Evolutionary conservation across 768 basidiomycete genomes (phyloP).

Genomic region (Candolleomyces eurysporus): DNA sequence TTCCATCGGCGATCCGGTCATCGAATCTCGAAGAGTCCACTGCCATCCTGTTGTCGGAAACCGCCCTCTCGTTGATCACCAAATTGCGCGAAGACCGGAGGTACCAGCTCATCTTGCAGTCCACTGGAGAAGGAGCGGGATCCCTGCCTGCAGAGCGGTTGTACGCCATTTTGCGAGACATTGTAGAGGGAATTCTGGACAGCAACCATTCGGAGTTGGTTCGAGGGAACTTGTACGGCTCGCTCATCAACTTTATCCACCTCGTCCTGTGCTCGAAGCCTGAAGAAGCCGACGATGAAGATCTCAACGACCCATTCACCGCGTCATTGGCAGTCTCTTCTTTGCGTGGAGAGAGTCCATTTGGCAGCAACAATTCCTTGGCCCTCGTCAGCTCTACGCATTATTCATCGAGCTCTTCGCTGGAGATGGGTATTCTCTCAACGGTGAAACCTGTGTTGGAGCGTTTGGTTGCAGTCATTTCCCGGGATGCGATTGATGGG

Average conservation of each 20-base stretch:
- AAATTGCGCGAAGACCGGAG: slow-evolving; percentile 84
- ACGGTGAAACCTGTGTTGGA: slow-evolving; percentile 71
- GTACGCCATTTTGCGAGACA: slow-evolving; percentile 65
- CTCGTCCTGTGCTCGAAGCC: slow-evolving; percentile 48
- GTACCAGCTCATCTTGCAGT: slow-evolving; percentile 65
- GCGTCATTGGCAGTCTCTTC: slow-evolving; percentile 38
- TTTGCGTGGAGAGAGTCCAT: slow-evolving; percentile 36
- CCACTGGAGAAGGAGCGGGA: slow-evolving; percentile 59
- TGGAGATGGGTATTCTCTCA: slow-evolving; percentile 62
- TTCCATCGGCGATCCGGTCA: slow-evolving; percentile 68
- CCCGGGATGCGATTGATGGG: slow-evolving; percentile 92
- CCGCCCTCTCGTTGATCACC: slow-evolving; percentile 77
- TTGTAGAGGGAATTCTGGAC: slow-evolving; percentile 74
- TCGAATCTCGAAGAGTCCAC: slow-evolving; percentile 67
- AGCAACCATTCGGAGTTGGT: slow-evolving; percentile 81
- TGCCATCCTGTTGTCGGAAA: slow-evolving; percentile 81
- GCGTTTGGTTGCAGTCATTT: slow-evolving; percentile 65
- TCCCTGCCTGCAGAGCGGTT: slow-evolving; percentile 80
- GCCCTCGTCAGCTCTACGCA: slow-evolving; percentile 19
- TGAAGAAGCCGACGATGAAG: slow-evolving; percentile 12
- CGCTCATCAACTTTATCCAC: slow-evolving; percentile 86
- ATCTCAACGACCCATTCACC: slow-evolving; percentile 19
- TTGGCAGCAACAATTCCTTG: slow-evolving; percentile 36
- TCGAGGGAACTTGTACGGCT: slow-evolving; percentile 92
- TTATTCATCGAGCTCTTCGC: slow-evolving; percentile 28